phyloP scores from a whole-genome alignment of 2,329 filamentous ascomycete genomes.

The Ophiostoma quercus region DNA sequence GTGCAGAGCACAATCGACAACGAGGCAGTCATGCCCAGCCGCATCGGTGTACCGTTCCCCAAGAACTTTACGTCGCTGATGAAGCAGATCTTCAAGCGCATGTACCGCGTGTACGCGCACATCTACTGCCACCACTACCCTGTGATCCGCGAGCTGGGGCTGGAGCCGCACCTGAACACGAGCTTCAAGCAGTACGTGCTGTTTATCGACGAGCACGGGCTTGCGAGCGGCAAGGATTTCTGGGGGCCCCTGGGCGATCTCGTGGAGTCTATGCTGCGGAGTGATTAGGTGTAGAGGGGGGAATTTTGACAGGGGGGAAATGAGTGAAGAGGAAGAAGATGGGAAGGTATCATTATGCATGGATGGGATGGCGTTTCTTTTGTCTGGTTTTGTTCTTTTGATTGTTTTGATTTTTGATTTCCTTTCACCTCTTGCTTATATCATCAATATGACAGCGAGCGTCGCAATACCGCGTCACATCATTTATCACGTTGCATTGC shows the following conservation, averaged over 20 bases:
- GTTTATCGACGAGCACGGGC: constrained; percentile 92
- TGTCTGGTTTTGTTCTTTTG: neutral
- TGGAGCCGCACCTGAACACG: constrained; percentile 96
- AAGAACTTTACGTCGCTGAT: constrained; percentile 85
- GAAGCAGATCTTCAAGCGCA: constrained; percentile 95
- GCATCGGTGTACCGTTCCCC: constrained; percentile 91
- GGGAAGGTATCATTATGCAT: constrained; percentile 7
- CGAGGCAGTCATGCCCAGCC: constrained; percentile 87
- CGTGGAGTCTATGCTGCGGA: constrained; percentile 95
- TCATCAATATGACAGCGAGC: constrained; percentile 5
- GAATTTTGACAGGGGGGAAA: constrained; percentile 28
- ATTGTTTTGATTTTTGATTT: no score
- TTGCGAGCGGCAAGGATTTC: constrained; percentile 92
- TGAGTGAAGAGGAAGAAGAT: neutral
- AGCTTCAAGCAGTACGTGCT: constrained; percentile 99
- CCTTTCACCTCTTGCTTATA: neutral
- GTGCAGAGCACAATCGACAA: constrained; percentile 94
- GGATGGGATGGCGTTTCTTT: constrained; percentile 1
- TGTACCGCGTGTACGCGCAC: constrained; percentile 97
- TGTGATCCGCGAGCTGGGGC: constrained; percentile 86
- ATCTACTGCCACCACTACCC: constrained; percentile 99
- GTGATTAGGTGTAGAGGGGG: constrained; percentile 54
- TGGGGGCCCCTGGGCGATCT: constrained; percentile 94
- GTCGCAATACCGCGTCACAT: neutral
- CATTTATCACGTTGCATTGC: neutral